Evolutionary conservation across 2,329 filamentous ascomycete genomes (phyloP).

Genomic region (Penicillium capsulatum): DNA sequence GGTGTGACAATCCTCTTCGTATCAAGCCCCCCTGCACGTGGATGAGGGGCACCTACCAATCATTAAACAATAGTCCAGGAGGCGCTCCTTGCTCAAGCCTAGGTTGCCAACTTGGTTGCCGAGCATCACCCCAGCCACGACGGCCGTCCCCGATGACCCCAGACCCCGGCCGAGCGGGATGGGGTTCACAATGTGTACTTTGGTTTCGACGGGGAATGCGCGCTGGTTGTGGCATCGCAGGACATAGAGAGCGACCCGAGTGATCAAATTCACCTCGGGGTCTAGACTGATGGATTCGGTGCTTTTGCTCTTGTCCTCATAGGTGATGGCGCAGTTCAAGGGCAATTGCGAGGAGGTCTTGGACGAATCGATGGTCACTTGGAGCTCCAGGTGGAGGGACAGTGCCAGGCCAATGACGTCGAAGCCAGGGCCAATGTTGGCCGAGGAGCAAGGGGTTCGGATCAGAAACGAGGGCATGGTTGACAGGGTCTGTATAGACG

Average conservation of each 20-base stretch:
- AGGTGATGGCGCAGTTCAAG: conserved; percentile 75
- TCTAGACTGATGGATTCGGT: conserved; percentile 71
- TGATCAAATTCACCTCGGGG: conserved; percentile 86
- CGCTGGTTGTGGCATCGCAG: conserved; percentile 86
- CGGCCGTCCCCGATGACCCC: conserved; percentile 91
- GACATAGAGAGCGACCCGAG: conserved; percentile 88
- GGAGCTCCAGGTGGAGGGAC: conserved; percentile 87
- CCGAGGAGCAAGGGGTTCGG: conserved; percentile 86
- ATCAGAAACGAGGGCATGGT: conserved; percentile 56
- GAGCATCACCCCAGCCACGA: conserved; percentile 90
- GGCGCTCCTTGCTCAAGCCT: conserved; percentile 68
- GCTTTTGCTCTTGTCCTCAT: conserved; percentile 75
- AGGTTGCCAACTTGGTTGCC: conserved; percentile 84
- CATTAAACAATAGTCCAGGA: conserved; percentile 97
- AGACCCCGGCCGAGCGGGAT: conserved; percentile 89
- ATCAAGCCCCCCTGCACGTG: background rate
- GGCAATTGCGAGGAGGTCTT: conserved; percentile 34
- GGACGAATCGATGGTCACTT: conserved; percentile 69
- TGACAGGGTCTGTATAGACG: conserved; percentile 1
- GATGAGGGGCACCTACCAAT: conserved; percentile 58
- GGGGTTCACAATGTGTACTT: conserved; percentile 91
- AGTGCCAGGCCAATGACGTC: conserved; percentile 93
- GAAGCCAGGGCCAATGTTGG: conserved; percentile 96
- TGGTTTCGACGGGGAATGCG: conserved; percentile 77
- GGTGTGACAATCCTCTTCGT: background rate